phyloP scores from a whole-genome alignment of 352 stramenopile species.

The Phytophthora sansomeana region DNA sequence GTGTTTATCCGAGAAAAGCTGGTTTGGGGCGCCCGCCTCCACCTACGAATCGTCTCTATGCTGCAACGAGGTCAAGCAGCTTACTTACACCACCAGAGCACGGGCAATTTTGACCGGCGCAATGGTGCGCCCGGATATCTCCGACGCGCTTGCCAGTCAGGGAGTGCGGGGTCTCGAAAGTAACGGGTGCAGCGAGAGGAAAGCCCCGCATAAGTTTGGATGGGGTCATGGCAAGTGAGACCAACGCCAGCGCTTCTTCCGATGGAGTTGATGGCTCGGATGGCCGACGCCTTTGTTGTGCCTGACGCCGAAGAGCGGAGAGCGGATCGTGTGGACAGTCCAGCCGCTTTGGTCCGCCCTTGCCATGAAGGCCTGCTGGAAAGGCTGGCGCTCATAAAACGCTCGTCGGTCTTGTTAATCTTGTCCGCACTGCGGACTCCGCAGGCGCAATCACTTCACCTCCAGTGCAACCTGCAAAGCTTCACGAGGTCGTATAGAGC shows the following conservation, averaged over 20 bases:
- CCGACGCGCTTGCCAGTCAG: constrained; percentile 8
- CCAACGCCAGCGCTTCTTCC: background rate
- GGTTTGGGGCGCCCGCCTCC: constrained; percentile 22
- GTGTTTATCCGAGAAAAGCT: constrained; percentile 14
- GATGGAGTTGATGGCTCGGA: constrained; percentile 9
- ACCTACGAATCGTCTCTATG: constrained; percentile 29
- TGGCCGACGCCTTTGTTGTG: background rate
- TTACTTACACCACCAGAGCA: constrained; percentile 34
- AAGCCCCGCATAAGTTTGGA: background rate
- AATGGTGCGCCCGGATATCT: constrained; percentile 26
- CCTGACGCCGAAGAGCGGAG: constrained; percentile 9
- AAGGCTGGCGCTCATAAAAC: constrained; percentile 35
- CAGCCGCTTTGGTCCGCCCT: constrained; percentile 29
- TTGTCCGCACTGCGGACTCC: no score
- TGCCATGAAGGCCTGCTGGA: constrained; percentile 34
- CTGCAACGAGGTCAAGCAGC: constrained; percentile 25
- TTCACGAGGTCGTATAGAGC: constrained; percentile 28
- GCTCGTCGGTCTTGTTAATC: constrained; percentile 4
- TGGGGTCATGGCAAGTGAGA: constrained; percentile 4
- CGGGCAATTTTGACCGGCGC: constrained; percentile 10
- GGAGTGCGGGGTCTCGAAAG: constrained; percentile 15
- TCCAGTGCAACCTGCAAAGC: constrained; percentile 8
- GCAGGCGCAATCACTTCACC: constrained; percentile 25
- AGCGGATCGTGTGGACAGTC: constrained; percentile 23
- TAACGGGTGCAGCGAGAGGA: constrained; percentile 24